Conservation (phyloP, 768 basidiomycete species). For the Boletus rubroflammeus region DNA sequence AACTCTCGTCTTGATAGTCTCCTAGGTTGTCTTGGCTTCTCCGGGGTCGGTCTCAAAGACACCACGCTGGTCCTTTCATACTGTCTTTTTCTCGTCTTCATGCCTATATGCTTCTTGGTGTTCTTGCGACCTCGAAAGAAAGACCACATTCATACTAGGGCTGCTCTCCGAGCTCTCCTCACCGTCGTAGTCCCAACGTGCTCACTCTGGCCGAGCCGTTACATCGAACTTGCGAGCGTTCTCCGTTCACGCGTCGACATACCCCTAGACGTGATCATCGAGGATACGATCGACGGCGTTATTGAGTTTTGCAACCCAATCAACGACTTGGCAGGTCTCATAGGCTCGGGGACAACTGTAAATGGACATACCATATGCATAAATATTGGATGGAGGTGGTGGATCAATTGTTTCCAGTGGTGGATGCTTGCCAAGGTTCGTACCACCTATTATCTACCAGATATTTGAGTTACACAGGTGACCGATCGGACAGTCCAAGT, state of each 20-base stretch:
- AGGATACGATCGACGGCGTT: slow-evolving; percentile 35
- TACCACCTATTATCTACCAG: not conserved
- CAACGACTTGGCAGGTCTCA: slow-evolving; percentile 36
- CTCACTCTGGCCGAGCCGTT: slow-evolving; percentile 42
- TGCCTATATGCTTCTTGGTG: slow-evolving; percentile 1
- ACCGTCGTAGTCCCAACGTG: slow-evolving; percentile 42
- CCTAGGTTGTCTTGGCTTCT: not conserved
- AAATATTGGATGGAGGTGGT: slow-evolving; percentile 31
- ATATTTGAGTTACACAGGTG: not conserved
- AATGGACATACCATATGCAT: slow-evolving; percentile 40
- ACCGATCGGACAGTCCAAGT: slow-evolving; percentile 5
- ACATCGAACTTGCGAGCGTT: slow-evolving; percentile 30
- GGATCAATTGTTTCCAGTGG: slow-evolving; percentile 37
- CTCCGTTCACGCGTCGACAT: slow-evolving; percentile 27
- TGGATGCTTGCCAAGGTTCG: slow-evolving; percentile 24
- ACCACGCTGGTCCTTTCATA: not conserved
- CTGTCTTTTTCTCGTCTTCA: slow-evolving; percentile 9
- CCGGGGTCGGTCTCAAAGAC: not conserved
- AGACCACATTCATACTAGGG: slow-evolving; percentile 14
- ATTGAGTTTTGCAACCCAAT: slow-evolving; percentile 44
- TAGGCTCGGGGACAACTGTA: slow-evolving; percentile 31
- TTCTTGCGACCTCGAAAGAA: slow-evolving; percentile 9
- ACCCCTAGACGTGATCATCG: slow-evolving; percentile 35
- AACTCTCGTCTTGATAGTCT: not conserved
- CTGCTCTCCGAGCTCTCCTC: slow-evolving; percentile 36